Evolutionary conservation across 305 asterid genomes (phyloP).

Genomic region (Rubia tinctorum): DNA sequence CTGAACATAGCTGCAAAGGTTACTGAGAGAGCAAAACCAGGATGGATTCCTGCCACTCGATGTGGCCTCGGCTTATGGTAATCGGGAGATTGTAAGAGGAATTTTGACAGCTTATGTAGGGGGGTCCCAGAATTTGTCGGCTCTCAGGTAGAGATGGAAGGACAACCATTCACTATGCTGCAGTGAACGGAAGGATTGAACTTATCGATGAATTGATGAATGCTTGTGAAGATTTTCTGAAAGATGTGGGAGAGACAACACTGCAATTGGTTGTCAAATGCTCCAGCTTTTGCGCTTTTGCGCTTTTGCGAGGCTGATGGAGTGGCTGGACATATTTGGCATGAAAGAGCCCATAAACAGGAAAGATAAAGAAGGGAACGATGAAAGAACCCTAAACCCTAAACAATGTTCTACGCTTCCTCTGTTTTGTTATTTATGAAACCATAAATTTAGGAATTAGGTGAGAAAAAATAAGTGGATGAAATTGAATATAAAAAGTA

Average conservation of each 20-base stretch:
- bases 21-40: neutral
- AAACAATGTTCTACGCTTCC: too few species aligned
- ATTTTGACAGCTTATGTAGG: neutral
- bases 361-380: neutral
- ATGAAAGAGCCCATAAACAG: neutral
- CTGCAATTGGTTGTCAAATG: neutral
- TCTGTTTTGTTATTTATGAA: too few species aligned
- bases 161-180: neutral
- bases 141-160: neutral
- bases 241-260: neutral
- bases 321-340: neutral
- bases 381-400: too few species aligned
- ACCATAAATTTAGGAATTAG: too few species aligned
- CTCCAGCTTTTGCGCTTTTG: too few species aligned
- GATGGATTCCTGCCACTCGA: neutral
- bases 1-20: slow-evolving; percentile 2
- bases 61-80: neutral
- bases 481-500: too few species aligned
- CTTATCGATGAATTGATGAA: neutral
- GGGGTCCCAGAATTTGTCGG: neutral
- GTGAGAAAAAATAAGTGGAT: too few species aligned
- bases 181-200: neutral
- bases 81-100: neutral
- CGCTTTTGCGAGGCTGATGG: neutral
- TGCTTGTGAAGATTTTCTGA: neutral